A percentile compares a stretch with the other conserved stretches of the same genome.
These are phyloP conservation scores for Boletus vinaceobasis DNA, from an alignment of 768 basidiomycete genomes.

Conservation along the genomic window DNA sequence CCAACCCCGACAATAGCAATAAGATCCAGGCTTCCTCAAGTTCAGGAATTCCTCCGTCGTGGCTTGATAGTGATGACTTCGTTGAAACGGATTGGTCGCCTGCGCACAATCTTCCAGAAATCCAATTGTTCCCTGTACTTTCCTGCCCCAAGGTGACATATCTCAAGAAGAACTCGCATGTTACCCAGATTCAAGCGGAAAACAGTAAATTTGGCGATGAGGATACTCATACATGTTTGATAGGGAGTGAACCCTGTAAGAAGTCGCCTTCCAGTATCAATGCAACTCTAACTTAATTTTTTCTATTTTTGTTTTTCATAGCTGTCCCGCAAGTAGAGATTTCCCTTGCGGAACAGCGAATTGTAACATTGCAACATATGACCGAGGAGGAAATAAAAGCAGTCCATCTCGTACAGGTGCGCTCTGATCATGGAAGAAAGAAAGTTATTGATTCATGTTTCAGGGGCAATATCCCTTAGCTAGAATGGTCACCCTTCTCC, in stretches of 20 bases:
- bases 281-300: slow-evolving; percentile 1
- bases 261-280: not conserved
- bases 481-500: slow-evolving; percentile 59
- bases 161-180: slow-evolving; percentile 57
- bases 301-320: too few species aligned
- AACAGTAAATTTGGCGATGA: slow-evolving; percentile 85
- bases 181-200: slow-evolving; percentile 39
- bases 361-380: slow-evolving; percentile 42
- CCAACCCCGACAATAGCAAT: slow-evolving; percentile 44
- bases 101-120: slow-evolving; percentile 47
- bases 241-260: slow-evolving; percentile 71
- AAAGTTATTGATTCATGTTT: slow-evolving; percentile 3
- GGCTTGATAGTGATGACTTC: slow-evolving; percentile 82
- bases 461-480: slow-evolving; percentile 27
- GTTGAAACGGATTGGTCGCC: slow-evolving; percentile 68
- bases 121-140: slow-evolving; percentile 71
- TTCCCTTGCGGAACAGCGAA: slow-evolving; percentile 51
- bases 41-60: slow-evolving; percentile 46
- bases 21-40: slow-evolving; percentile 27
- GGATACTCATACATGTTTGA: slow-evolving; percentile 74
- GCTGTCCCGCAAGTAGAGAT: slow-evolving; percentile 68
- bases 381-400: slow-evolving; percentile 11
- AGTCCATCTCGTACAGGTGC: slow-evolving; percentile 15
- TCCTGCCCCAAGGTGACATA: slow-evolving; percentile 81
- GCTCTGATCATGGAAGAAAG: not conserved